Conservation (phyloP, 768 basidiomycete species). For the Amanita rubescens region DNA sequence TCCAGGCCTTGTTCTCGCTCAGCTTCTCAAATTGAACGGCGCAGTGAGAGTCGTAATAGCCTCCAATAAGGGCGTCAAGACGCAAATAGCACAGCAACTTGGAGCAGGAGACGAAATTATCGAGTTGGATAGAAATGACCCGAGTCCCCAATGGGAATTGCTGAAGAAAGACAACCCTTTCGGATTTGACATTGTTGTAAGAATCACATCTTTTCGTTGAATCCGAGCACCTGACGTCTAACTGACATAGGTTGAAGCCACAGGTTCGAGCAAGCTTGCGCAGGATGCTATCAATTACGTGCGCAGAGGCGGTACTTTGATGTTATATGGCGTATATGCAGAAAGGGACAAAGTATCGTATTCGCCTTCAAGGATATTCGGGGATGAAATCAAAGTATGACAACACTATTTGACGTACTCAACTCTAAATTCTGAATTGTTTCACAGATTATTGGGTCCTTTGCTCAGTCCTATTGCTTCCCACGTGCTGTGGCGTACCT, state of each 20-base stretch:
- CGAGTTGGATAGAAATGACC: constrained; percentile 71
- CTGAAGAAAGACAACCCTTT: constrained; percentile 76
- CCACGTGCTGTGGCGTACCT: constrained; percentile 85
- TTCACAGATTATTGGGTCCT: constrained; percentile 76
- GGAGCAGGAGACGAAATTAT: constrained; percentile 80
- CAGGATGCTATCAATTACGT: constrained; percentile 88
- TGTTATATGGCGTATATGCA: constrained; percentile 88
- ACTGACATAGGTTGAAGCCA: constrained; percentile 27
- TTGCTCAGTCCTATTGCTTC: constrained; percentile 86
- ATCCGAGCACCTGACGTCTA: background rate
- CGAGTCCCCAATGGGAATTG: constrained; percentile 71
- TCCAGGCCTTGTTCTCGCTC: constrained; percentile 61
- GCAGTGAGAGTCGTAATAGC: constrained; percentile 76
- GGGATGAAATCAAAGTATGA: constrained; percentile 41
- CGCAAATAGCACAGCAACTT: constrained; percentile 73
- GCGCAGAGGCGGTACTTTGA: constrained; percentile 74
- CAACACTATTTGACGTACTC: no score
- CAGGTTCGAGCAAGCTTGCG: constrained; percentile 76
- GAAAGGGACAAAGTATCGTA: constrained; percentile 78
- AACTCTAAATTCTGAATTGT: no score
- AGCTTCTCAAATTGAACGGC: constrained; percentile 82
- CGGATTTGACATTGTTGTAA: constrained; percentile 74
- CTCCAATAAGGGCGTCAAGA: constrained; percentile 87
- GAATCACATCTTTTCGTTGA: background rate
- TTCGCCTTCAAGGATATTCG: constrained; percentile 84